Base-by-base conservation (phyloP, 192 early-diverging fungal genomes). In the Backusella parvicylindrica region DNA sequence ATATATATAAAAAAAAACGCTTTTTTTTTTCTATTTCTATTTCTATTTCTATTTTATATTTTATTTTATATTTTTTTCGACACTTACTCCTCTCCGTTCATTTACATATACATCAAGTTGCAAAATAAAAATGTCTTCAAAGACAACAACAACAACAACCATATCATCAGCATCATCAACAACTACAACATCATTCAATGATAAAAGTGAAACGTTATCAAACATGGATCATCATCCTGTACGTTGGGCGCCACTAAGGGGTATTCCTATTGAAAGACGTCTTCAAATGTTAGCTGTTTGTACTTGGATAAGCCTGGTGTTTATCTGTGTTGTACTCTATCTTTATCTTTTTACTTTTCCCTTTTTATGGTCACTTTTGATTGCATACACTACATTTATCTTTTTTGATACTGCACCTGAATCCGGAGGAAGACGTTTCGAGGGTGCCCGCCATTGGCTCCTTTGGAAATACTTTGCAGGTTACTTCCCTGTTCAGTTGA, bases 401-500 rank as follows among this genome's bases (percentile, higher is more conserved):
- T 80, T 89, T 64, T 82, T 93, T 64, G 95, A 97, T 79, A 87
- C 85, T 1, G 86, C 89, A 6, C 93, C 92, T 2, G 94, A 97
- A 65, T 86, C 85, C 32, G 97, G 97, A 3, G 94, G 92, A 3
- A 83, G 97, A 21, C 82, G 86, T 6, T 79, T 90, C 33, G 36
- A 84, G 33, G 75, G 75, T 56, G 53, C 90, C 21, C 80, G 89
- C 13, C 81, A 82, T 32, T 83, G 87, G 72, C 64, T 68, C 15
- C 50, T 91, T 33, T 99, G 97, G 96, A 79, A 78, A 21, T 93
- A 94, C 79, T 90, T 94, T 70, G 86, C 86, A 43, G 89, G 90
- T 43, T 96, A 94, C 75, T 97, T 95, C 73, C 94, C 95, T 15
- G 88, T 92, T 28, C 80, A 83, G 3, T 83, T 98, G 43, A 82